Conservation (phyloP, 1,284 basidiomycete genomes). For the Erythrobasidium hasegawianum region DNA sequence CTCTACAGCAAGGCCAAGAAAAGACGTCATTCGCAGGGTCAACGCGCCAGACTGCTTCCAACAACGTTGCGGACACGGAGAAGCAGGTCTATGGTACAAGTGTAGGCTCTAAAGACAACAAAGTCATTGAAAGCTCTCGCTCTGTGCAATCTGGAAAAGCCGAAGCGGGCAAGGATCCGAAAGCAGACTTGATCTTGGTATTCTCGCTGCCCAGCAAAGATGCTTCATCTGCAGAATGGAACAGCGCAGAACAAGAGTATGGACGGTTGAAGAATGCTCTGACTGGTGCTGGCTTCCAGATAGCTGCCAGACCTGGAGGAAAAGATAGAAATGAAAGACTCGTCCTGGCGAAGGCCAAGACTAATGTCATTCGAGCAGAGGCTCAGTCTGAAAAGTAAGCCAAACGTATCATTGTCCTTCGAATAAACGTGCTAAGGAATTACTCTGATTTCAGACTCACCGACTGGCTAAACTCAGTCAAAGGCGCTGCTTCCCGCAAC, state of each 20-base stretch:
- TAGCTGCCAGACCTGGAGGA: slow-evolving; percentile 68
- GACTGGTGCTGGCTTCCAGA: slow-evolving; percentile 60
- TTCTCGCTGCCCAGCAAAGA: slow-evolving; percentile 14
- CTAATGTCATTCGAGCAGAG: slow-evolving; percentile 55
- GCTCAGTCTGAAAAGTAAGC: slow-evolving; percentile 7
- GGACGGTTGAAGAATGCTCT: slow-evolving; percentile 61
- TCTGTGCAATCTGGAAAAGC: not conserved
- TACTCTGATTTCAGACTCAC: no score
- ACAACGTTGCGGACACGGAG: not conserved
- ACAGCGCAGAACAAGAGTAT: slow-evolving; percentile 56
- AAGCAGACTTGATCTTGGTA: slow-evolving; percentile 28
- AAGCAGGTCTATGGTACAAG: not conserved
- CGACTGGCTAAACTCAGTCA: slow-evolving; percentile 63
- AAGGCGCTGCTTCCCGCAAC: slow-evolving; percentile 50
- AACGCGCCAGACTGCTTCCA: not conserved
- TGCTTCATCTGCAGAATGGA: slow-evolving; percentile 7
- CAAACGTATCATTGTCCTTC: no score
- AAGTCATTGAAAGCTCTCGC: not conserved
- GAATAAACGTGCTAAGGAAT: no score
- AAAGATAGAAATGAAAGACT: slow-evolving; percentile 67
- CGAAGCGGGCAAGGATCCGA: not conserved
- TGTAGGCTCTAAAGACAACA: not conserved
- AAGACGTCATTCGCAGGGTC: slow-evolving; percentile 1
- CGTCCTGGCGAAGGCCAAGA: slow-evolving; percentile 70
- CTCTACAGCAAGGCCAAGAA: not conserved